Conservation (phyloP, 169 alveolate genomes). For the Plasmodium vinckei region DNA sequence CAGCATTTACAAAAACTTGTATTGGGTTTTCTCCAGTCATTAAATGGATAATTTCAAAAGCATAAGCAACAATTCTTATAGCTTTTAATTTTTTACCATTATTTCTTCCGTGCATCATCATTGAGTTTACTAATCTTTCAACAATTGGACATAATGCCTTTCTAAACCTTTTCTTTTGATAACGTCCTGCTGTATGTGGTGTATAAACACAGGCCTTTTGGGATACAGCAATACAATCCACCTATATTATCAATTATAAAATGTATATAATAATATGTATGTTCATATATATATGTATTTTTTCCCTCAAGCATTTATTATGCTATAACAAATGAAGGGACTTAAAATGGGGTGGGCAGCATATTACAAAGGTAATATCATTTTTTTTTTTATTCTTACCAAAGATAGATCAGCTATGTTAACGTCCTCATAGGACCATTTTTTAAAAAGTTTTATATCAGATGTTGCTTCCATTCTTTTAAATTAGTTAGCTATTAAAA, state of each 20-base stretch:
- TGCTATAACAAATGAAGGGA: no score
- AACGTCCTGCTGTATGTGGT: constrained; percentile 99
- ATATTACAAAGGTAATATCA: not conserved
- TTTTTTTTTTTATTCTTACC: constrained; percentile 75
- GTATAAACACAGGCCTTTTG: constrained; percentile 96
- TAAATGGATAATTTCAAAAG: constrained; percentile 97
- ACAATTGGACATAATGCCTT: constrained; percentile 99
- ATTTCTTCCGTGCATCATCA: constrained; percentile 95
- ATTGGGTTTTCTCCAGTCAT: constrained; percentile 98
- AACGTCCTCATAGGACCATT: constrained; percentile 97
- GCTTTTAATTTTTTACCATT: constrained; percentile 99
- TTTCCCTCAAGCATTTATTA: no score
- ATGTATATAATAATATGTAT: not conserved
- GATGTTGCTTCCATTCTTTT: constrained; percentile 80
- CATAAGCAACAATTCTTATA: constrained; percentile 97
- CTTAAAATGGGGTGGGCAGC: no score
- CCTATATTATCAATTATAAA: constrained; percentile 78
- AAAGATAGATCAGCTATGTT: constrained; percentile 95
- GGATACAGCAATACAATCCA: constrained; percentile 95
- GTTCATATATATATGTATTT: not conserved
- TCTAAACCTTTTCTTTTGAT: constrained; percentile 98
- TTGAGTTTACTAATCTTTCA: constrained; percentile 97
- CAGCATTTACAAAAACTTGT: constrained; percentile 97
- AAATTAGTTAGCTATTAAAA: constrained; percentile 6
- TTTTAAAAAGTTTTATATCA: constrained; percentile 95